A percentile compares a stretch with the other conserved stretches of the same genome.
Evolutionary conservation across 2,329 filamentous ascomycete species (phyloP).

Genomic region (Rhytidhysteron rufulum): DNA sequence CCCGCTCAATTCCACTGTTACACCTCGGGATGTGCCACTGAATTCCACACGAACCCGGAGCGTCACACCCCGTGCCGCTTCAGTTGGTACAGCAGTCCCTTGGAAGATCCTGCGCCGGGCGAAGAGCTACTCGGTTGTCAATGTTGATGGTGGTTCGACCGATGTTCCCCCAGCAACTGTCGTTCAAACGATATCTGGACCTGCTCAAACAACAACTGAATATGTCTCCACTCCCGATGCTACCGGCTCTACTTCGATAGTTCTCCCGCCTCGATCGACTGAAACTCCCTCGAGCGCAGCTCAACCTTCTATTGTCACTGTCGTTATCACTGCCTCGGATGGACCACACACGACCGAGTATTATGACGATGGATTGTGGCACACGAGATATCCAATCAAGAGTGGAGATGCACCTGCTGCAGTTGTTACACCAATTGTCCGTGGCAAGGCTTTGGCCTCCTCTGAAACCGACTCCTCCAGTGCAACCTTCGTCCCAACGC

Average conservation of each 20-base stretch:
- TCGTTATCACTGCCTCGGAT: conserved; percentile 26
- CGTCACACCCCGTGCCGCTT: conserved; percentile 21
- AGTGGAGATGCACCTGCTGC: background rate
- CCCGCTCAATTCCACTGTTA: too few species aligned
- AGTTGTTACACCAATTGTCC: conserved; percentile 1
- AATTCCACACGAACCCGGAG: too few species aligned
- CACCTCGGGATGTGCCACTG: too few species aligned
- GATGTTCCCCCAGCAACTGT: conserved; percentile 20
- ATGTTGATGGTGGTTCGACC: conserved; percentile 34
- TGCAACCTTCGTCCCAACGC: background rate
- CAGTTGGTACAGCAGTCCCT: conserved; percentile 13
- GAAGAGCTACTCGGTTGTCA: conserved; percentile 37
- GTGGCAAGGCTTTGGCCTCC: conserved; percentile 1
- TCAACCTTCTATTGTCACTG: conserved; percentile 15
- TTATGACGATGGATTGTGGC: conserved; percentile 46
- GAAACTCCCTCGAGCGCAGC: conserved; percentile 11
- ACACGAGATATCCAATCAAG: conserved; percentile 35
- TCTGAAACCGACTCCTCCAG: background rate
- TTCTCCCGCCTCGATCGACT: conserved; percentile 7
- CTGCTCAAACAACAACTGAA: conserved; percentile 13
- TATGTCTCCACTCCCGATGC: conserved; percentile 15
- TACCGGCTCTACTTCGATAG: conserved; percentile 11
- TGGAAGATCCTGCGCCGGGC: conserved; percentile 16
- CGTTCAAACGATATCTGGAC: conserved; percentile 9
- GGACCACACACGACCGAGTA: conserved; percentile 29